Conservation (phyloP, 768 basidiomycete species). For the Saitozyma podzolica region DNA sequence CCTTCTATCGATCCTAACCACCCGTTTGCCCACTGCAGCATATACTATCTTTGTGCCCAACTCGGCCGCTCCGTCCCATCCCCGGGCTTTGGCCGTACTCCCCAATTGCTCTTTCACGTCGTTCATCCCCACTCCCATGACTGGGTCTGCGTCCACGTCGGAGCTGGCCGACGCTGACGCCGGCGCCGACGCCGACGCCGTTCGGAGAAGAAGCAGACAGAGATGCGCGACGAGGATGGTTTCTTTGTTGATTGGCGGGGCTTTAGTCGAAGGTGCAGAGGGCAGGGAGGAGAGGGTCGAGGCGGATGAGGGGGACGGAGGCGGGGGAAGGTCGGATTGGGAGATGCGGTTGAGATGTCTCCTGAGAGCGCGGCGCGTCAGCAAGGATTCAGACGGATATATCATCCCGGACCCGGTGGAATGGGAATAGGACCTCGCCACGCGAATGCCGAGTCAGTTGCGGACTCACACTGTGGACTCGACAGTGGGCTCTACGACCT, state of each 20-base stretch:
- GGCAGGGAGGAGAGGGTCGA: constrained; percentile 23
- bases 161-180: not conserved
- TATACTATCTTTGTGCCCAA: constrained; percentile 44
- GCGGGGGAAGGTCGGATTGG: constrained; percentile 22
- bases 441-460: too few species aligned
- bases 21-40: constrained; percentile 39
- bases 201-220: constrained; percentile 25
- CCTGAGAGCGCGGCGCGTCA: constrained; percentile 13
- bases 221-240: constrained; percentile 40
- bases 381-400: not conserved
- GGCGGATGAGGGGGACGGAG: constrained; percentile 36
- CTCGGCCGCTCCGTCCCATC: constrained; percentile 28
- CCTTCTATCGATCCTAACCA: constrained; percentile 36
- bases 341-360: constrained; percentile 33
- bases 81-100: constrained; percentile 26
- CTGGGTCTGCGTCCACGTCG: not conserved
- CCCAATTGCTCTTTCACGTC: constrained; percentile 38
- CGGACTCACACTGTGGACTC: not conserved
- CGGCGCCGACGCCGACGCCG: constrained; percentile 3
- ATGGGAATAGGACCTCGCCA: constrained; percentile 1
- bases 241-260: constrained; percentile 27
- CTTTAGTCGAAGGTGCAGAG: not conserved
- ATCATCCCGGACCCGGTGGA: constrained; percentile 1
- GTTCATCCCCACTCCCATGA: constrained; percentile 20
- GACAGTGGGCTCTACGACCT: not conserved